A percentile compares a stretch with the other conserved stretches of the same genome.
These are phyloP conservation scores for Marchantia polymorpha DNA, from an alignment of 225 moss, liverwort and hornwort genomes.

Conservation along the genomic window DNA sequence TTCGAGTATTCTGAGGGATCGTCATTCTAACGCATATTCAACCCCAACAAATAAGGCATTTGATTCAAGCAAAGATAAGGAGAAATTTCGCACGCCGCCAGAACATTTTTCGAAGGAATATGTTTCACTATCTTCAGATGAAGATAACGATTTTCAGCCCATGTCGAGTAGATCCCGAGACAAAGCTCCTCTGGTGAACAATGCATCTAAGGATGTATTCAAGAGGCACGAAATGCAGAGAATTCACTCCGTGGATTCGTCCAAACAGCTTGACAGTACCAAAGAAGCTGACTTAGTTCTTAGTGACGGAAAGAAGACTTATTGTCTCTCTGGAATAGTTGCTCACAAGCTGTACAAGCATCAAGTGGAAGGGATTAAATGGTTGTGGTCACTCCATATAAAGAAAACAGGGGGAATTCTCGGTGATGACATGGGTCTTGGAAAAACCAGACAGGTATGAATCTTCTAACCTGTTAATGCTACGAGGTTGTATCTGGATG, in stretches of 20 bases:
- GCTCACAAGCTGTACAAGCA: constrained; percentile 70
- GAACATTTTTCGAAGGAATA: constrained; percentile 9
- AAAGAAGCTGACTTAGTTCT: constrained; percentile 31
- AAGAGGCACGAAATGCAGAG: background rate
- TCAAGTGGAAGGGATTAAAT: constrained; percentile 67
- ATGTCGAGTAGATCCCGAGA: background rate
- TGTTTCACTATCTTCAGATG: constrained; percentile 33
- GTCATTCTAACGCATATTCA: background rate
- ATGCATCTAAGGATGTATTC: background rate
- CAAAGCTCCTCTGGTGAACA: background rate
- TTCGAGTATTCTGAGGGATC: background rate
- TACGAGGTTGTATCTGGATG: background rate
- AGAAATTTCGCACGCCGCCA: background rate
- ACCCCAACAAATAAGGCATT: background rate
- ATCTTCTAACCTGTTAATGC: background rate
- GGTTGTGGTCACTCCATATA: constrained; percentile 83
- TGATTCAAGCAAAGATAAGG: background rate
- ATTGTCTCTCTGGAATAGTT: constrained; percentile 55
- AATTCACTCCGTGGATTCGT: background rate
- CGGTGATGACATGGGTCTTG: constrained; percentile 98
- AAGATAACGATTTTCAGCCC: constrained; percentile 20
- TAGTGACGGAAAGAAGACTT: constrained; percentile 51
- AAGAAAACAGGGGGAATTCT: constrained; percentile 92
- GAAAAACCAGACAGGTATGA: constrained; percentile 90
- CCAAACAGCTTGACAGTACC: background rate